phyloP scores from a whole-genome alignment of 2,329 filamentous ascomycete species.

The Rachicladosporium sp. region DNA sequence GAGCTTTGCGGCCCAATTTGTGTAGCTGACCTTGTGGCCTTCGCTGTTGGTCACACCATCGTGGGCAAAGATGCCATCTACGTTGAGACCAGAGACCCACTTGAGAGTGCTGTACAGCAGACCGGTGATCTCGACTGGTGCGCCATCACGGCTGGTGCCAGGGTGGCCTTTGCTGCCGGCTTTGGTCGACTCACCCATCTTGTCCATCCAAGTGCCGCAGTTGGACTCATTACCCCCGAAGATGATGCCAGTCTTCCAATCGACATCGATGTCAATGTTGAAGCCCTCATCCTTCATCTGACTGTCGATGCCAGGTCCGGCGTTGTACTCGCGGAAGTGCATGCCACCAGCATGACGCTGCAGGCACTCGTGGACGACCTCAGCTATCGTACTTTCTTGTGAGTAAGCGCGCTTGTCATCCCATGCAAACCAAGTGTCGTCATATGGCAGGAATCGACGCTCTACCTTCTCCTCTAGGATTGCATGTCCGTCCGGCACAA shows the following conservation, averaged over 20 bases:
- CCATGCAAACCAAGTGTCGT: constrained; percentile 83
- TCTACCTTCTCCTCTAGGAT: constrained; percentile 69
- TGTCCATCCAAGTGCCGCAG: constrained; percentile 99
- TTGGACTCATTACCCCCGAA: constrained; percentile 91
- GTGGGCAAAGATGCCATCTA: constrained; percentile 59
- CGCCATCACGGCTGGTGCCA: constrained; percentile 91
- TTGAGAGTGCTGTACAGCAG: constrained; percentile 77
- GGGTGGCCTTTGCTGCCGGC: constrained; percentile 88
- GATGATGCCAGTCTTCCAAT: constrained; percentile 83
- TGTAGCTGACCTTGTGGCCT: constrained; percentile 51
- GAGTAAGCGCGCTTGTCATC: constrained; percentile 81
- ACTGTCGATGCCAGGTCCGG: constrained; percentile 72
- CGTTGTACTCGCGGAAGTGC: constrained; percentile 89
- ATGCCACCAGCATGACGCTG: constrained; percentile 85
- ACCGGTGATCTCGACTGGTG: constrained; percentile 88
- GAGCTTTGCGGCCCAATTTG: constrained; percentile 68
- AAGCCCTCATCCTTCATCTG: constrained; percentile 93
- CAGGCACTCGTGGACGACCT: constrained; percentile 84
- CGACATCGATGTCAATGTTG: constrained; percentile 78
- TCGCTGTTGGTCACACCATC: constrained; percentile 48
- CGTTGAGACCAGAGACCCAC: constrained; percentile 62
- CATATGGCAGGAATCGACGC: constrained; percentile 82
- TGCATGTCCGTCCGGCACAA: constrained; percentile 62
- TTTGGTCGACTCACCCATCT: constrained; percentile 95
- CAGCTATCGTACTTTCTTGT: constrained; percentile 66